These are phyloP conservation scores for Pseudogymnoascus sp. DNA, from an alignment of 2,329 filamentous ascomycete species.

Conservation along the genomic window DNA sequence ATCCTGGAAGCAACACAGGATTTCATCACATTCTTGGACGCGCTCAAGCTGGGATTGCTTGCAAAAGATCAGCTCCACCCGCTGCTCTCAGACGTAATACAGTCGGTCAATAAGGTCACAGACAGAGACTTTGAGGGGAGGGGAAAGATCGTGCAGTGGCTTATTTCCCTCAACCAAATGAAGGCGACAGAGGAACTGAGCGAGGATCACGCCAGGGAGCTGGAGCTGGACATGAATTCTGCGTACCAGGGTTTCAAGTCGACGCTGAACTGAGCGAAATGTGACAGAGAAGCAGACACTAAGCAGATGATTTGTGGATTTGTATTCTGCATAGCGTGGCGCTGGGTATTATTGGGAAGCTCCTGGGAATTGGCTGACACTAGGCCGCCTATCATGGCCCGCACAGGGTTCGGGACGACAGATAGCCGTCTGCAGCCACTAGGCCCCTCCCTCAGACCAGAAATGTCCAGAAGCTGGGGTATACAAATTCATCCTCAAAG, in stretches of 20 bases:
- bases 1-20: constrained; percentile 92
- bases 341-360: background rate
- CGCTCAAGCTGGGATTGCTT: constrained; percentile 80
- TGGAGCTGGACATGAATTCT: constrained; percentile 88
- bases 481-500: constrained; percentile 97
- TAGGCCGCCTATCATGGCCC: constrained; percentile 7
- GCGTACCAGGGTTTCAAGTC: constrained; percentile 89
- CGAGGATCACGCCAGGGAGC: constrained; percentile 78
- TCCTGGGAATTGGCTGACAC: background rate
- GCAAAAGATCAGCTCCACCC: constrained; percentile 97
- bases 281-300: background rate
- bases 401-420: background rate
- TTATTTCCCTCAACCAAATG: constrained; percentile 97
- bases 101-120: constrained; percentile 94
- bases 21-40: constrained; percentile 97
- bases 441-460: constrained; percentile 45
- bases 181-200: constrained; percentile 84
- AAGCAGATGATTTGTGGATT: background rate
- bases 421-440: background rate
- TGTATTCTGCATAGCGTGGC: background rate
- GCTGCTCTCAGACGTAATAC: constrained; percentile 88
- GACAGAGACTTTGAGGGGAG: constrained; percentile 91
- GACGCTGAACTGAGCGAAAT: constrained; percentile 23
- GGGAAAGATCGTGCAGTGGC: constrained; percentile 96
- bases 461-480: constrained; percentile 98